Evolutionary conservation across 176 grass and related monocot genomes (phyloP).

Genomic region (Zea luxurians): DNA sequence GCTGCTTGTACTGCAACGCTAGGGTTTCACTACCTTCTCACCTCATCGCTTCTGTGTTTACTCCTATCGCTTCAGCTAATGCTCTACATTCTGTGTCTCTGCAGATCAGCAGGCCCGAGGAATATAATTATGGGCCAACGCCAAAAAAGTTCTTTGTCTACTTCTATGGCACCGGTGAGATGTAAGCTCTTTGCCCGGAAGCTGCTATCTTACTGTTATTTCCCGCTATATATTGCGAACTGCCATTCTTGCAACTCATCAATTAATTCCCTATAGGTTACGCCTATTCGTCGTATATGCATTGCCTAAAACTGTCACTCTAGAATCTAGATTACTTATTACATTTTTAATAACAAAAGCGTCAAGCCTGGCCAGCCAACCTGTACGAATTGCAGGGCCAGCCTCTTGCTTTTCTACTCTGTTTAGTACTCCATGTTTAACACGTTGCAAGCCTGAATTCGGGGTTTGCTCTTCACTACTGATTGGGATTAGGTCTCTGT

Average conservation of each 20-base stretch:
- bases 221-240: background rate
- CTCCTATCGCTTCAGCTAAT: background rate
- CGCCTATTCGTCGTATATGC: background rate
- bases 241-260: background rate
- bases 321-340: background rate
- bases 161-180: conserved; percentile 93
- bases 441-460: background rate
- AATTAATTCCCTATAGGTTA: conserved; percentile 14
- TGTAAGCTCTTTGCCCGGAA: conserved; percentile 46
- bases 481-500: background rate
- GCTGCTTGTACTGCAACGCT: background rate
- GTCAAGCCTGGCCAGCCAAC: background rate
- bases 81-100: conserved; percentile 22
- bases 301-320: background rate
- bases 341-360: background rate
- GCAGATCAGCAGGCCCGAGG: conserved; percentile 91
- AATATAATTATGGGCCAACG: conserved; percentile 45
- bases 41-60: background rate
- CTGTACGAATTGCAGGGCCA: background rate
- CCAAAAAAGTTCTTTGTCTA: conserved; percentile 81
- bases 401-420: background rate
- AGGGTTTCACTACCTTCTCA: conserved; percentile 34
- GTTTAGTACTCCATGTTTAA: conserved; percentile 1
- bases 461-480: background rate
- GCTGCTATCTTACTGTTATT: background rate